Percentiles rank a stretch among this genome's conserved stretches.
Evolutionary conservation across 139 green algal genomes (phyloP).

Genomic region (Trebouxia sp.): DNA sequence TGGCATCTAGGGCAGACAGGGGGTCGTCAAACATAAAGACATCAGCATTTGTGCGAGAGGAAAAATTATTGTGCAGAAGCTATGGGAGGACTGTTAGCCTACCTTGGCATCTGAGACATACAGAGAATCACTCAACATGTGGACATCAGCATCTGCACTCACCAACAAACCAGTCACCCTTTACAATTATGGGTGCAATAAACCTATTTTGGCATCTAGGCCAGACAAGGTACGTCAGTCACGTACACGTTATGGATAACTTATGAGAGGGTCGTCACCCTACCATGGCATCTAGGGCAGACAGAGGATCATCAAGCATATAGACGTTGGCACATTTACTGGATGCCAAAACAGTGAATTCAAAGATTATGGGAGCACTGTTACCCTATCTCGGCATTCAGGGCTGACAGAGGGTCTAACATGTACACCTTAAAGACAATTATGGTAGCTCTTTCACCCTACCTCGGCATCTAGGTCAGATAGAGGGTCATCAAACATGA

Average conservation of each 20-base stretch:
- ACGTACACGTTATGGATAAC: no score
- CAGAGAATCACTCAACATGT: constrained; percentile 91
- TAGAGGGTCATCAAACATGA: constrained; percentile 85
- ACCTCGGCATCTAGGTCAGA: constrained; percentile 86
- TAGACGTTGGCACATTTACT: no score
- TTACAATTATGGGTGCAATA: no score
- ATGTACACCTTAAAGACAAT: no score
- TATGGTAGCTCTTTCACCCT: no score
- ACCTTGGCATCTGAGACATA: constrained; percentile 86
- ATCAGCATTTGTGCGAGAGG: no score
- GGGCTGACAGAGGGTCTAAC: constrained; percentile 83
- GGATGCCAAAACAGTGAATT: no score
- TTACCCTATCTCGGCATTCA: constrained; percentile 82
- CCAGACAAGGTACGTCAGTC: not conserved
- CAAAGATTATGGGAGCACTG: no score
- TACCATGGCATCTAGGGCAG: not conserved
- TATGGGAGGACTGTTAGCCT: not conserved
- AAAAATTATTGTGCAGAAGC: no score
- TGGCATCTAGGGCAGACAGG: constrained; percentile 86
- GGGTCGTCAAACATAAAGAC: constrained; percentile 87
- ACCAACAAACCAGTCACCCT: no score
- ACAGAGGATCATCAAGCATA: no score
- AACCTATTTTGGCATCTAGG: not conserved
- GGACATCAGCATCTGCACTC: constrained; percentile 72
- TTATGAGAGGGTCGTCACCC: no score